Conservation (phyloP, 2,329 filamentous ascomycete species). For the Lecanicillium sp. region DNA sequence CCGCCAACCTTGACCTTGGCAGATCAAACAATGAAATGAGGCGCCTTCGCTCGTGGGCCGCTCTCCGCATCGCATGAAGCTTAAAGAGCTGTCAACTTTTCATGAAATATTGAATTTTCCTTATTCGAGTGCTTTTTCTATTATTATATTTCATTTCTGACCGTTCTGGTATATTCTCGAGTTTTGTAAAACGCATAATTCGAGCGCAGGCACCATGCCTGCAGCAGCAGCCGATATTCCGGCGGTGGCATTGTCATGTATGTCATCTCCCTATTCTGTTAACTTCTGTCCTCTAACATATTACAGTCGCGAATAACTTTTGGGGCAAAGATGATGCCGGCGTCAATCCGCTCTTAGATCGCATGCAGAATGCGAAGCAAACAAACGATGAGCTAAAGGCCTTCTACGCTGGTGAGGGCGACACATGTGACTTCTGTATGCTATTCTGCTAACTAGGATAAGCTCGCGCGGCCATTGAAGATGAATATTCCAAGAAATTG, state of each 20-base stretch:
- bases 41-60: conserved; percentile 3
- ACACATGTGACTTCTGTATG: too few relatives aligned
- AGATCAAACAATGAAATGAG: conserved; percentile 8
- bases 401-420: conserved; percentile 69
- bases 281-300: conserved; percentile 4
- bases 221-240: conserved; percentile 53
- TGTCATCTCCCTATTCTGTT: background rate
- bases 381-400: conserved; percentile 88
- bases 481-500: conserved; percentile 89
- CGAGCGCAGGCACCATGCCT: conserved; percentile 43
- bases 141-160: background rate
- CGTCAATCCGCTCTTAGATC: conserved; percentile 81
- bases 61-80: conserved; percentile 1
- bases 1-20: conserved; percentile 3
- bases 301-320: conserved; percentile 91
- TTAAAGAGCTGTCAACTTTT: background rate
- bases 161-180: background rate
- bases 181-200: background rate
- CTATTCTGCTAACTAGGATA: background rate
- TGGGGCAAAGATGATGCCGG: conserved; percentile 99
- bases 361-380: conserved; percentile 89
- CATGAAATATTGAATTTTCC: background rate
- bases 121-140: background rate
- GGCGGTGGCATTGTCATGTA: conserved; percentile 60
- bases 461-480: conserved; percentile 90